Conservation (phyloP, 257 asterid species). For the Solanum sejunctum region DNA sequence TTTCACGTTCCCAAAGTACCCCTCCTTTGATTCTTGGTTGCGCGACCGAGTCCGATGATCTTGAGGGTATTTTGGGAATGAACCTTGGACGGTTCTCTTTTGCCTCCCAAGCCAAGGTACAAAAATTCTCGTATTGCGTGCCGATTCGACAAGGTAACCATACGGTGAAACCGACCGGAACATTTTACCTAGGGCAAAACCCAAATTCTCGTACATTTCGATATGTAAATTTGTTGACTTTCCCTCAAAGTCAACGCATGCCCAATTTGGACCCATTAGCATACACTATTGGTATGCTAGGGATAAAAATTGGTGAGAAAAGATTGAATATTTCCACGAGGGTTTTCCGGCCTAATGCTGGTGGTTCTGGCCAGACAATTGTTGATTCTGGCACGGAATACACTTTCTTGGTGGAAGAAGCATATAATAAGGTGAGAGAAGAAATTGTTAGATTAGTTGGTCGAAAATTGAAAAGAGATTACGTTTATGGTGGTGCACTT, state of each 20-base stretch:
- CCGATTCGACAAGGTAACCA: conserved; percentile 22
- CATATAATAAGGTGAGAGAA: conserved; percentile 43
- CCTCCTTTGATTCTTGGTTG: conserved; percentile 88
- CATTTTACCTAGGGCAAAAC: conserved; percentile 58
- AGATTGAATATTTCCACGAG: conserved; percentile 28
- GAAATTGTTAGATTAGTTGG: conserved; percentile 46
- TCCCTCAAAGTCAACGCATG: conserved; percentile 43
- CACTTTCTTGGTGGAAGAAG: conserved; percentile 62
- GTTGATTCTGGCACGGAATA: conserved; percentile 81
- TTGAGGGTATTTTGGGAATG: conserved; percentile 88
- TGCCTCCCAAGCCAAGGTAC: conserved; percentile 58
- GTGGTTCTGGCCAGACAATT: conserved; percentile 87
- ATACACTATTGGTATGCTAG: conserved; percentile 50
- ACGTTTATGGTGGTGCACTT: conserved; percentile 41
- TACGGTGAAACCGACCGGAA: conserved; percentile 33
- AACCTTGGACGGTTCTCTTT: conserved; percentile 70
- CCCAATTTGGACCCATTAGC: conserved; percentile 83
- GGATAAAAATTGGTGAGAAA: conserved; percentile 44
- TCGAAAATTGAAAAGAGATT: conserved; percentile 38
- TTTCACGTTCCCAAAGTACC: conserved; percentile 47
- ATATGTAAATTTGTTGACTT: conserved; percentile 36
- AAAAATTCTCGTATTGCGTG: conserved; percentile 69
- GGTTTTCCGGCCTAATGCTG: conserved; percentile 55
- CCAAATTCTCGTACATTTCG: conserved; percentile 36
- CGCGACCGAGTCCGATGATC: conserved; percentile 42